Evolutionary conservation across 1,139 yeast species (phyloP), one percentile per base, ranked within the genome.

Genomic region (Kodamaea anthophila): DNA sequence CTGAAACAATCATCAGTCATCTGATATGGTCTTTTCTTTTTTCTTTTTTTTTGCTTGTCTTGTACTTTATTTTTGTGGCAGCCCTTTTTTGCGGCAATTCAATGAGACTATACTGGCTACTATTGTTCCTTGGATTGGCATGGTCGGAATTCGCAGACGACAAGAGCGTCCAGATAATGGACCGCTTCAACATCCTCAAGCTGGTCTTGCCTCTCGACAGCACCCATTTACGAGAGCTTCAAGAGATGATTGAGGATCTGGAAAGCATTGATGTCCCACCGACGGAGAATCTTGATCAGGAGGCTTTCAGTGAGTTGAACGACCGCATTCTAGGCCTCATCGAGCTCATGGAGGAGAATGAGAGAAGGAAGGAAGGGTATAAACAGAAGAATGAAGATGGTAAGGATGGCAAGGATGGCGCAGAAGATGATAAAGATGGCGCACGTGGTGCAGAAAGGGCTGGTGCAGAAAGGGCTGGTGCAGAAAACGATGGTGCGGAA

Each of bases 161-260:
- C 6, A 11, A 13, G 5, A 20, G 11, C 18, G 22, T 13, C 7
- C 26, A 38, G 23, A 29, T 39, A 18, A 36, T 21, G 15, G 40
- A 36, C 13, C 36, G 38, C 21, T 24, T 39, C 18, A 33, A 35
- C 11, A 36, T 33, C n/a, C 23, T 39, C 21, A 36, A 36, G 18
- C 37, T 24, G 31, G 33, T 26, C 9, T 18, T 37, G 23, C 36
- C 34, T 14, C 34, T 34, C 14, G 21, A 40, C 34, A 24, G 31
- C 32, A 19, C 21, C n/a, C 21, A 28, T 15, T 23, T 31, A 11
- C 21, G 16, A 21, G 29, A 31, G 20, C 27, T 28, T 24, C 21
- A 24, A 21, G 21, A 21, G 15, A 4, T 21, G n/a, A 26, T 16
- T 21, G 21, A 26, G 9, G 18, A 16, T 6, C 6, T 6, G 8